Evolutionary conservation across 2,329 filamentous ascomycete species (phyloP), one percentile per base, ranked within the genome.

Genomic region (Neophaeococcomyces aloes): DNA sequence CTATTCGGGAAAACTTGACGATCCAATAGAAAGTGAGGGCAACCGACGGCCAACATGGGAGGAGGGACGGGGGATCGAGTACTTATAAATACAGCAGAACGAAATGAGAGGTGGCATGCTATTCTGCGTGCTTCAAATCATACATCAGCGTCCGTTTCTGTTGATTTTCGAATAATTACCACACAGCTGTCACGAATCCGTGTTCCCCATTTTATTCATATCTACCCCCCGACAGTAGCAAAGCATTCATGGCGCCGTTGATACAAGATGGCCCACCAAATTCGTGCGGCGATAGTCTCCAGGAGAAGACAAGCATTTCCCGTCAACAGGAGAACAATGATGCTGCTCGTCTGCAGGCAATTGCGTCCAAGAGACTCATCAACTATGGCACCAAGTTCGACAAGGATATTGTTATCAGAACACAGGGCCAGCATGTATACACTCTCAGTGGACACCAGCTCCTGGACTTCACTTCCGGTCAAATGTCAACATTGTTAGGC

Each of bases 391-490:
- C 50, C 19, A 48, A 59, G 13, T 59, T 56, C 43, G 47, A 65
- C 52, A 56, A 55, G 7, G 45, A 62, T 17, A 54, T 74, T 23
- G 67, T 74, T 50, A 66, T 61, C 36, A 64, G 60, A 29, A 69
- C 69, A 10, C 50, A 63, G 34, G 71, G 71, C 7, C 66, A 65
- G 0, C 57, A 60, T 7, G 61, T 76, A 15, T 74, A 70, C 53
- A 67, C 67, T 32, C 56, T 60, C 0, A 49, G 57, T 2, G 64
- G 64, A 14, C 63, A 65, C 11, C 57, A 62, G 38, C 68, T 78
- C 42, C 65, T 78, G 1, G 74, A 79, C 57, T 77, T 69, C 60
- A 79, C 74, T 1, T 78, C 74, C 0, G 74, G 75, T 11, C 75
- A 79, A 48, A 78, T 78, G 73, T 71, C 67, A 5, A 78, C 69